phyloP scores from a whole-genome alignment of 495 filamentous ascomycete species.

The Penicillium taxi region DNA sequence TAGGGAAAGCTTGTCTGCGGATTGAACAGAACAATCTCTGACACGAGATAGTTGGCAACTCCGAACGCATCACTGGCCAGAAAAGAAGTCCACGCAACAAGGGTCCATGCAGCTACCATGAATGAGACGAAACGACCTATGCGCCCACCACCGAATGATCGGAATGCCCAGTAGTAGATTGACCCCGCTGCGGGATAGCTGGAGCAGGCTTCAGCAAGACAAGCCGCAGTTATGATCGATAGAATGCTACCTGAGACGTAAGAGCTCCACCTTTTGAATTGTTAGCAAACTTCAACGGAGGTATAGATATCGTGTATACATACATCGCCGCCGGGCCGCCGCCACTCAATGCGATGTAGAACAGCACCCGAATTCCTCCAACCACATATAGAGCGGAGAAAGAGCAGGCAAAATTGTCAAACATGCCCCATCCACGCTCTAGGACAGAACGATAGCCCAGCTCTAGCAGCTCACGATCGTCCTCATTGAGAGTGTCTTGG shows the following conservation, averaged over 20 bases:
- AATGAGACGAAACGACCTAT: constrained; percentile 27
- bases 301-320: neutral
- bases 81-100: constrained; percentile 31
- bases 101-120: constrained; percentile 29
- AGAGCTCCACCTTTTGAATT: constrained; percentile 25
- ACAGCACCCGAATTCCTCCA: constrained; percentile 28
- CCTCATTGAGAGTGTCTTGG: constrained; percentile 16
- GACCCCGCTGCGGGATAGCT: constrained; percentile 28
- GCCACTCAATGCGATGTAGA: constrained; percentile 27
- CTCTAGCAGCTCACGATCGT: constrained; percentile 27
- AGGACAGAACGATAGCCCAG: constrained; percentile 28
- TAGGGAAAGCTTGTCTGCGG: constrained; percentile 25
- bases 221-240: constrained; percentile 29
- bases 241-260: constrained; percentile 30
- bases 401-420: constrained; percentile 31
- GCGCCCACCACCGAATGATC: constrained; percentile 25
- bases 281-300: constrained; percentile 2
- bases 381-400: constrained; percentile 29
- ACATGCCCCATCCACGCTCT: constrained; percentile 23
- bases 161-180: constrained; percentile 34
- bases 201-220: constrained; percentile 30
- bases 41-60: constrained; percentile 29
- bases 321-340: constrained; percentile 29
- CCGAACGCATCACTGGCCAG: constrained; percentile 31
- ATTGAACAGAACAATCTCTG: constrained; percentile 25